Conservation (phyloP, 2,329 filamentous ascomycete genomes). For the Corinectria fuckeliana region DNA sequence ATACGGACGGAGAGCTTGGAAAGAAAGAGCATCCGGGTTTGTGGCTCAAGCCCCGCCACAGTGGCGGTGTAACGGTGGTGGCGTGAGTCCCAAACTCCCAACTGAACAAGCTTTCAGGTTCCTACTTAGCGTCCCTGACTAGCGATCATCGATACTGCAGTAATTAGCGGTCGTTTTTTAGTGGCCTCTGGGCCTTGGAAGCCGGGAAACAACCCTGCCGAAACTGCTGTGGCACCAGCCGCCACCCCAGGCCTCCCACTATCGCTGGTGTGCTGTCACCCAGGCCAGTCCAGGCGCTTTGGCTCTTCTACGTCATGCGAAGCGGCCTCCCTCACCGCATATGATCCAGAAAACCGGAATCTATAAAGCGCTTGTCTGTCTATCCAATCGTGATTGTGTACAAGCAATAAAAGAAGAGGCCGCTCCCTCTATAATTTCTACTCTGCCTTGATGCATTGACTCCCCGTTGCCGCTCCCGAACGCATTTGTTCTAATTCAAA, state of each 20-base stretch:
- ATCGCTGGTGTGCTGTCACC: neutral
- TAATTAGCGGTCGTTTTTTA: slow-evolving; percentile 8
- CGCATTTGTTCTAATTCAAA: slow-evolving; percentile 19
- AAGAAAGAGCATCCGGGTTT: too few relatives aligned
- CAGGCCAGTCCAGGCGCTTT: neutral
- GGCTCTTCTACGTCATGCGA: slow-evolving; percentile 16
- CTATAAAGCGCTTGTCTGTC: slow-evolving; percentile 1
- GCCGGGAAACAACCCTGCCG: neutral
- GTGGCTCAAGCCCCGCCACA: neutral
- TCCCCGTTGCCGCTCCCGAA: slow-evolving; percentile 10
- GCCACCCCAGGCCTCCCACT: slow-evolving; percentile 16
- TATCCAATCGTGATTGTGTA: neutral
- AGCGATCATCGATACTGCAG: slow-evolving; percentile 9
- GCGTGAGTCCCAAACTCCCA: neutral
- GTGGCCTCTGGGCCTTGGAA: neutral
- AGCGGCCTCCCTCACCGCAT: slow-evolving; percentile 15
- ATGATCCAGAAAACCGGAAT: slow-evolving; percentile 18
- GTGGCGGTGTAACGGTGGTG: slow-evolving; percentile 30
- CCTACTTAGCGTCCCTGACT: neutral
- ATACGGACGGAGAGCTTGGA: slow-evolving; percentile 8
- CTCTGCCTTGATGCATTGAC: slow-evolving; percentile 5
- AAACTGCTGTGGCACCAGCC: neutral
- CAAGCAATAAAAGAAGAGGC: slow-evolving; percentile 9
- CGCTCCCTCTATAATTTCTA: slow-evolving; percentile 4
- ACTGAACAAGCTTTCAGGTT: slow-evolving; percentile 13